Percentiles rank a stretch among this genome's conserved stretches.
phyloP scores from a whole-genome alignment of 2,329 filamentous ascomycete genomes.

The Alternaria sp. region DNA sequence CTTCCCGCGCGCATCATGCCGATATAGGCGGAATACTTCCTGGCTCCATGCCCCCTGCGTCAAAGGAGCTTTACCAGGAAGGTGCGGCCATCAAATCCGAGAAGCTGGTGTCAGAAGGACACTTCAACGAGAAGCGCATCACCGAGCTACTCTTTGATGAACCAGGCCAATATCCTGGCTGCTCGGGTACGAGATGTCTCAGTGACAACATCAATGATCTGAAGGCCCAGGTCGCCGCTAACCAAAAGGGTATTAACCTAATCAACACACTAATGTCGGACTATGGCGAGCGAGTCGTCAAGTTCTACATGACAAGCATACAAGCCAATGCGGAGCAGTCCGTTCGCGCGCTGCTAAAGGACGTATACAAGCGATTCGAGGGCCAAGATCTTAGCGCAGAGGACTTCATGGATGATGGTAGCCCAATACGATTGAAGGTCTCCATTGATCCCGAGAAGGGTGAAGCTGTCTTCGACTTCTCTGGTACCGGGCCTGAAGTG shows the following conservation, averaged over 20 bases:
- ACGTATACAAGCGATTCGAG: constrained; percentile 71
- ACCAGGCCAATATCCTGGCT: constrained; percentile 76
- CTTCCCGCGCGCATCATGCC: constrained; percentile 80
- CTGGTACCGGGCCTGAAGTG: constrained; percentile 78
- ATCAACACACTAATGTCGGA: constrained; percentile 78
- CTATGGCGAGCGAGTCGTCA: constrained; percentile 77
- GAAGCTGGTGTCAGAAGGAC: constrained; percentile 76
- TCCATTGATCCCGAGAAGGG: constrained; percentile 77
- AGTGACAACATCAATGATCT: constrained; percentile 86
- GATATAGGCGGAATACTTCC: constrained; percentile 85
- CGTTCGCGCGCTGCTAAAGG: constrained; percentile 75
- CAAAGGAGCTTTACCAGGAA: constrained; percentile 65
- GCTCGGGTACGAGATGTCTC: constrained; percentile 78
- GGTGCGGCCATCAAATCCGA: constrained; percentile 63
- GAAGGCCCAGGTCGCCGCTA: constrained; percentile 85
- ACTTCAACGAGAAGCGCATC: constrained; percentile 80
- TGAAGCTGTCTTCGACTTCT: constrained; percentile 79
- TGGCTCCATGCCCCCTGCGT: constrained; percentile 82
- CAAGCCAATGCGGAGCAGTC: constrained; percentile 80
- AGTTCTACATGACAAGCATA: constrained; percentile 84
- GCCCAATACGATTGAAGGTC: constrained; percentile 75
- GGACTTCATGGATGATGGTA: constrained; percentile 89
- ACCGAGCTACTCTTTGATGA: constrained; percentile 74
- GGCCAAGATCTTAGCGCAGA: constrained; percentile 74
- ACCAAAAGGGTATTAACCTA: constrained; percentile 82